phyloP scores from a whole-genome alignment of 1,284 basidiomycete genomes.

The Cutaneotrichosporon sp. region DNA sequence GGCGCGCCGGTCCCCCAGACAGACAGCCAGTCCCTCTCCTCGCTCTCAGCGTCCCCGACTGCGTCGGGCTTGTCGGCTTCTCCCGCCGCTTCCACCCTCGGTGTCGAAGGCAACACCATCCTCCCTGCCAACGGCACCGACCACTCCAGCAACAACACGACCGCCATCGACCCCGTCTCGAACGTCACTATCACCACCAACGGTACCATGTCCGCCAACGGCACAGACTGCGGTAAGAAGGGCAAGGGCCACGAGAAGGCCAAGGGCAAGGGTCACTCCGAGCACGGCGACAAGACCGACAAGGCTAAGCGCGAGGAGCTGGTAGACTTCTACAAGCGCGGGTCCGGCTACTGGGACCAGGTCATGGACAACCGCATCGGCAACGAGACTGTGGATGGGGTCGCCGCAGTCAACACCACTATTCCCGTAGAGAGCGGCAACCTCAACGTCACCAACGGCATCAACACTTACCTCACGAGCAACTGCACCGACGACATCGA shows the following conservation, averaged over 20 bases:
- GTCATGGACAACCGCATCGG: not conserved
- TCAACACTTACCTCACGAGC: not conserved
- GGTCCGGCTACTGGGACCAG: not conserved
- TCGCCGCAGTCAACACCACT: not conserved
- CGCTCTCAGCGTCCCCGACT: not conserved
- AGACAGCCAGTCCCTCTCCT: not conserved
- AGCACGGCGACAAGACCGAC: not conserved
- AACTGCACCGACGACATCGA: not conserved
- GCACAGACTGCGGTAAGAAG: constrained; percentile 1
- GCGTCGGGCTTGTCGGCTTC: not conserved
- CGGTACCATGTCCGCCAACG: not conserved
- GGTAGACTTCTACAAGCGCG: not conserved
- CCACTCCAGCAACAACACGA: not conserved
- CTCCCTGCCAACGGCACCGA: not conserved
- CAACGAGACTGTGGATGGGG: not conserved
- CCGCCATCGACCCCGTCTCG: no score
- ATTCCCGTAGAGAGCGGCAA: not conserved
- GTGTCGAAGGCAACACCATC: not conserved
- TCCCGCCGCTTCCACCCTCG: not conserved
- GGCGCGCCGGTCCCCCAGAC: not conserved
- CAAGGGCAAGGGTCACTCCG: constrained; percentile 8
- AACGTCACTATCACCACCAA: not conserved
- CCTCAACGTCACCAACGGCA: not conserved
- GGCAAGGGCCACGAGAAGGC: constrained; percentile 4
- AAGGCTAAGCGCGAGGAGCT: not conserved